Conservation (phyloP, 768 basidiomycete genomes). For the Nidula microcarpa region DNA sequence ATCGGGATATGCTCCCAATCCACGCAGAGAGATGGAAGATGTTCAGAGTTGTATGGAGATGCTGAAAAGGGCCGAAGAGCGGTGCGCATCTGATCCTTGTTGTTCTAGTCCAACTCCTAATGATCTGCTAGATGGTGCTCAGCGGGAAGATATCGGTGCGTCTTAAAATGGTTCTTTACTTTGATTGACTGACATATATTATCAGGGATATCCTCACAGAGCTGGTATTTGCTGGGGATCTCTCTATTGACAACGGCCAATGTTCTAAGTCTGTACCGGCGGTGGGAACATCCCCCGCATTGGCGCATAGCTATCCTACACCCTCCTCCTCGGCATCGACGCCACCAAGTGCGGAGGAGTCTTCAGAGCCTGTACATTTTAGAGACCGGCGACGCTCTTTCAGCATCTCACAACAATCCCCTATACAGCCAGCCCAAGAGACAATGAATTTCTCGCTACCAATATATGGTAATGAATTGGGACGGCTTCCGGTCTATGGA, state of each 20-base stretch:
- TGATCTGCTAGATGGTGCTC: slow-evolving; percentile 30
- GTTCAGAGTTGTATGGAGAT: slow-evolving; percentile 57
- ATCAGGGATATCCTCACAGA: slow-evolving; percentile 32
- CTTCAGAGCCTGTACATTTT: slow-evolving; percentile 5
- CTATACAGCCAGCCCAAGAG: not conserved
- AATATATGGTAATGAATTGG: slow-evolving; percentile 55
- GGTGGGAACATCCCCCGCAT: too few species aligned
- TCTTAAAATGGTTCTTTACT: not conserved
- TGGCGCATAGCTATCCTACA: not conserved
- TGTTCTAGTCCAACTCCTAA: not conserved
- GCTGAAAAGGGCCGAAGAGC: slow-evolving; percentile 36
- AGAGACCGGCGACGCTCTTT: slow-evolving; percentile 23
- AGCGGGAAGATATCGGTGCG: slow-evolving; percentile 37
- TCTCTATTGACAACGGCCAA: slow-evolving; percentile 14
- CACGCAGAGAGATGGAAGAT: slow-evolving; percentile 51
- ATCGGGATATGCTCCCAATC: slow-evolving; percentile 41
- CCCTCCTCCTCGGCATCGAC: slow-evolving; percentile 4
- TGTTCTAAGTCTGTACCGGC: not conserved
- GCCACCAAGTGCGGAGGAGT: slow-evolving; percentile 3
- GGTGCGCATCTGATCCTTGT: slow-evolving; percentile 18
- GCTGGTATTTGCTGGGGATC: slow-evolving; percentile 29
- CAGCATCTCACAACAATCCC: slow-evolving; percentile 11
- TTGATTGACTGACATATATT: not conserved
- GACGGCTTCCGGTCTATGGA: slow-evolving; percentile 46
- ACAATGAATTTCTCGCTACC: slow-evolving; percentile 37